Percentiles rank a stretch among this genome's conserved stretches.
phyloP scores from a whole-genome alignment of 495 filamentous ascomycete genomes.

The Elasticomyces elasticus region DNA sequence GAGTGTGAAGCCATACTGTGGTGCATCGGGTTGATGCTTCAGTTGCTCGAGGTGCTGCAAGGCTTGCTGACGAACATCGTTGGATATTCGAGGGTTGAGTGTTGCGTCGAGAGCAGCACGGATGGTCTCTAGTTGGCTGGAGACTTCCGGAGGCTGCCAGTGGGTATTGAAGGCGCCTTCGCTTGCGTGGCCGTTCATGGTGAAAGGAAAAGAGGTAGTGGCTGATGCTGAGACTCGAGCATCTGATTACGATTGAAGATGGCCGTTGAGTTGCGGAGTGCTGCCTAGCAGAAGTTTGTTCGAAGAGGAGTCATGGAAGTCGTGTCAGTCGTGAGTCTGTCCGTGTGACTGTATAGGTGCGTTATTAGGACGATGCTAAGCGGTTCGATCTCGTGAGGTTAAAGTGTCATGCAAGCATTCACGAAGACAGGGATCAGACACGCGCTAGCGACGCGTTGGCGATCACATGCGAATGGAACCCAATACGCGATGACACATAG shows the following conservation, averaged over 20 bases:
- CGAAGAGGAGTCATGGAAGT: background rate
- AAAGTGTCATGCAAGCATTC: background rate
- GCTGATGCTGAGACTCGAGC: background rate
- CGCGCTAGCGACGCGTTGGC: too few species aligned
- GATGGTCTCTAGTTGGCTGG: conserved; percentile 43
- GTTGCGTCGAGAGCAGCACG: conserved; percentile 75
- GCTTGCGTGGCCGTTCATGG: background rate
- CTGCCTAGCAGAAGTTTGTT: background rate
- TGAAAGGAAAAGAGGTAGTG: background rate
- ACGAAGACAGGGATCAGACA: background rate
- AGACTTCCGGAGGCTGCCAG: conserved; percentile 1
- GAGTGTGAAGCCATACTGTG: conserved; percentile 74
- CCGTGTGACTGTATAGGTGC: background rate
- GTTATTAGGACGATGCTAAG: background rate
- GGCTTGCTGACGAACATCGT: conserved; percentile 75
- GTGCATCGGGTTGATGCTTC: conserved; percentile 66
- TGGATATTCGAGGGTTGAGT: conserved; percentile 71
- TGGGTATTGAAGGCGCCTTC: conserved; percentile 10
- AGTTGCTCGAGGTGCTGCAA: conserved; percentile 71
- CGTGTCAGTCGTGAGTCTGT: background rate
- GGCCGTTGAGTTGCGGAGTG: background rate
- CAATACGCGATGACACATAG: too few species aligned
- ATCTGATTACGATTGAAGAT: background rate
- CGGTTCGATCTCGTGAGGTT: background rate
- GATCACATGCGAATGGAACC: too few species aligned